Base-by-base conservation (phyloP, 768 basidiomycete genomes). In the Austroboletus eburneus region DNA sequence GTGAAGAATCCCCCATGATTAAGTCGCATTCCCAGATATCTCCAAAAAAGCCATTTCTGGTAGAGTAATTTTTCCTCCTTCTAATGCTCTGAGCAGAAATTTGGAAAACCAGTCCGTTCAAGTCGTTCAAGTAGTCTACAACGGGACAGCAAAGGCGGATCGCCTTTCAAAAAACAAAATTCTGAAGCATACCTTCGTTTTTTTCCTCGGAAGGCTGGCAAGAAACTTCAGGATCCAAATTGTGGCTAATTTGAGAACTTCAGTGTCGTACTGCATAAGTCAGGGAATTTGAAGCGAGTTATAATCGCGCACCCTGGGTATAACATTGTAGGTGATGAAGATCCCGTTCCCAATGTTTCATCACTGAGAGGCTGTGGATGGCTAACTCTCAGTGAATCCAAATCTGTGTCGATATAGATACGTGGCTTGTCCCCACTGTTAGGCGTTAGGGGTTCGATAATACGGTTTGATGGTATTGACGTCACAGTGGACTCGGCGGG, bases 21-120 rank as follows among this genome's bases (percentile, higher is more conserved):
- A 61, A 35, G 17, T 55, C 50, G 9, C 62, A 66, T 39, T 52
- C 46, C 52, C 58, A 63, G 23, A 63, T 39, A 37, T 66, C 49
- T 23, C 51, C 62, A 22, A 51, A 63, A 10, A 6, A 21, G 6
- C 62, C 62, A 22, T 20, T n/a, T 2, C 17, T 37, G 16, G 27
- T 43, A 18, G 59, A 20, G 33, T 36, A 59, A 8, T 0, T 3
- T 16, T 23, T 2, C 38, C 6, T 51, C 32, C 48, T 59, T 23
- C 16, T 43, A 5, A 61, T 22, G 9, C 5, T 29, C 2, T 46
- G n/a, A 30, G 27, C n/a, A 3, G 48, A 25, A 33, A 40, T 17
- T n/a, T 10, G 33, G 44, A 51, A 53, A n/a, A 12, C 7, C 27
- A 27, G 27, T 27, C 12, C 27, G 12, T 6, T n/a, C 16, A 48